A percentile compares a stretch with the other conserved stretches of the same genome.
These are phyloP conservation scores for Haplographium delicatum DNA, from an alignment of 495 filamentous ascomycete species.

Conservation along the genomic window DNA sequence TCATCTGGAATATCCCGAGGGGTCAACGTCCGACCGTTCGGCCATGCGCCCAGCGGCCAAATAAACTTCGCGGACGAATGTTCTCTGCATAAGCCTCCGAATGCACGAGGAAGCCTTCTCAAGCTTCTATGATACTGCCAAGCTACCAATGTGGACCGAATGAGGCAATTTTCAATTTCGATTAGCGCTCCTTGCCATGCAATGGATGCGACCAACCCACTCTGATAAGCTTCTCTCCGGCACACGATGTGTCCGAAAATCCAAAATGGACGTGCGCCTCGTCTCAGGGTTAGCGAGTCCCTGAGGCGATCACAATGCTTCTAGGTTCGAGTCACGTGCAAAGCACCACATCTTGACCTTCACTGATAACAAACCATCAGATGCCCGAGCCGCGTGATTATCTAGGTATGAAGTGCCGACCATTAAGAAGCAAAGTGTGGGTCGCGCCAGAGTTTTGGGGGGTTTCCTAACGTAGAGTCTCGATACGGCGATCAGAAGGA, in stretches of 20 bases:
- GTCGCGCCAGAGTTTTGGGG: too few relatives aligned
- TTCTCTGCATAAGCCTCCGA: neutral
- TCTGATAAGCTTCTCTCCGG: slow-evolving; percentile 6
- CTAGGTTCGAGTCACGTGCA: neutral
- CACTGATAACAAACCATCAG: neutral
- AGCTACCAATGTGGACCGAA: neutral
- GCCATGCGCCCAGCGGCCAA: neutral
- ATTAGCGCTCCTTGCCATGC: slow-evolving; percentile 6
- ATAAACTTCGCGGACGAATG: neutral
- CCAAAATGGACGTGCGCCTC: slow-evolving; percentile 3
- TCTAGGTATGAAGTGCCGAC: too few relatives aligned
- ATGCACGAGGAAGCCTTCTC: neutral
- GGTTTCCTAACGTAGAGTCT: too few relatives aligned
- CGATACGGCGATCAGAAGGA: too few relatives aligned
- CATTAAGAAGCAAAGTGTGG: too few relatives aligned
- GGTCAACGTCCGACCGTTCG: too few relatives aligned
- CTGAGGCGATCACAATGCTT: neutral
- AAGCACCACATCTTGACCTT: neutral
- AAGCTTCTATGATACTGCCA: too few relatives aligned
- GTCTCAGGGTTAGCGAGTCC: slow-evolving; percentile 1
- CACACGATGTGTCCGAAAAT: slow-evolving; percentile 7
- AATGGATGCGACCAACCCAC: neutral
- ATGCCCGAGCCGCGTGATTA: too few relatives aligned
- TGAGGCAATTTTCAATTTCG: slow-evolving; percentile 2
- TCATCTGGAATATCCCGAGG: too few relatives aligned